Base-by-base conservation (phyloP, 768 basidiomycete genomes). In the Boletellus ananas region DNA sequence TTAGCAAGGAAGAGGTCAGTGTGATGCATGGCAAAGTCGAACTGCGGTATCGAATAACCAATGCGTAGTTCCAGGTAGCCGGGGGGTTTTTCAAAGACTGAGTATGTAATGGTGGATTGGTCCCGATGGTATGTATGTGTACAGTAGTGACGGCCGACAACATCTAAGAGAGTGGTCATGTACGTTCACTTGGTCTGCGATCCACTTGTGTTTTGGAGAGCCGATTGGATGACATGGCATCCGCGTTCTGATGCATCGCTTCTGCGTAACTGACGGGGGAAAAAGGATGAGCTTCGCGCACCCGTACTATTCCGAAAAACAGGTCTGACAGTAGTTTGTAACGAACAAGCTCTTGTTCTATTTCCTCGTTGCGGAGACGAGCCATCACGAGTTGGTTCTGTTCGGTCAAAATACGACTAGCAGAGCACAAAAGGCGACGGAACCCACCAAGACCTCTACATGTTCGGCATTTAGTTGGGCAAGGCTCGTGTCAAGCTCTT, bases 371-470 rank as follows among this genome's bases (percentile, higher is more conserved):
- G 52, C 85, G 83, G 35, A 98, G 71, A 45, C 94, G 82, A 50
- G 85, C 78, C 74, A 85, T 90, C 4, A 98, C 96, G 4, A 98
- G 79, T 64, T 95, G 87, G 58, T 94, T 92, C 90, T 92, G 55
- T 37, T n/a, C 34, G 18, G 18, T 64, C n/a, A 68, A 35, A 67
- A 27, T 70, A 64, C 45, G n/a, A 42, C 41, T 38, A n/a, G 48
- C 33, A 9, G 41, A 21, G 8, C 31, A 25, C 43, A 8, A 5
- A 31, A 2, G 34, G 4, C 13, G 31, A 31, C 18, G 4, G 7
- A 14, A 67, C 77, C 54, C 34, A 85, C 90, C 60, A 90, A 67
- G 44, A 87, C 72, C 25, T 85, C 79, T 21, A 91, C 87, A 64
- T 95, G 93, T 58, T 95, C 93, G 6, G 76, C 62, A 59, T 87